Conservation (phyloP, 768 basidiomycete species). For the Leccinum uliginosum region DNA sequence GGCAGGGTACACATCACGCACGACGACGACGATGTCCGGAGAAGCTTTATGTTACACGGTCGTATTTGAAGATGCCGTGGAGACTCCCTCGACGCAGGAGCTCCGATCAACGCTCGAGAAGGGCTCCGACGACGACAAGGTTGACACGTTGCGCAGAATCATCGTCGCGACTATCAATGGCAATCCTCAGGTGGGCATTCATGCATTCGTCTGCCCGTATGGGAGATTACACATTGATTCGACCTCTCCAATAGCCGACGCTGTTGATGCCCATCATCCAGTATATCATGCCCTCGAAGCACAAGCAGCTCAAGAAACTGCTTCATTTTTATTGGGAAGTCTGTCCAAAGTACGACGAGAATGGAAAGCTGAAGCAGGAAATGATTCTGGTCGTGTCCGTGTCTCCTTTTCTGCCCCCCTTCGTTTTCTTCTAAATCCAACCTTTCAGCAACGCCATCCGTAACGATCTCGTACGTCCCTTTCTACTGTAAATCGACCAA, state of each 20-base stretch:
- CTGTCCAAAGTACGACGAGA: conserved; percentile 96
- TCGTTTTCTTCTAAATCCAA: conserved; percentile 7
- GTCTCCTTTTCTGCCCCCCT: background rate
- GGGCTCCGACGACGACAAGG: conserved; percentile 93
- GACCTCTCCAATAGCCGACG: conserved; percentile 52
- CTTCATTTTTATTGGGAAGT: conserved; percentile 97
- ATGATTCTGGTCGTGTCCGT: conserved; percentile 98
- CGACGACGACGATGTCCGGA: conserved; percentile 28
- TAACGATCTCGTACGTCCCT: conserved; percentile 79
- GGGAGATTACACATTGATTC: background rate
- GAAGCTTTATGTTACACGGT: conserved; percentile 77
- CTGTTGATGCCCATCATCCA: conserved; percentile 98
- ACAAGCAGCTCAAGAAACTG: conserved; percentile 96
- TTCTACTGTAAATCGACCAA: background rate
- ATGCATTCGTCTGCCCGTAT: background rate
- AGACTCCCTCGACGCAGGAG: conserved; percentile 78
- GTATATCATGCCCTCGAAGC: conserved; percentile 91
- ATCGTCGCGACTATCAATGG: conserved; percentile 93
- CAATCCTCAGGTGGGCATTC: conserved; percentile 70
- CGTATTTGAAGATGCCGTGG: conserved; percentile 66
- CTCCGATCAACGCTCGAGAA: conserved; percentile 84
- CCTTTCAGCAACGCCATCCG: conserved; percentile 84
- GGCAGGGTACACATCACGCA: background rate
- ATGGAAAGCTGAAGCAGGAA: conserved; percentile 97
- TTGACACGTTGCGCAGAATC: conserved; percentile 93